Evolutionary conservation across 1,284 basidiomycete species (phyloP).

Genomic region (Coniferiporia sulphurascens): DNA sequence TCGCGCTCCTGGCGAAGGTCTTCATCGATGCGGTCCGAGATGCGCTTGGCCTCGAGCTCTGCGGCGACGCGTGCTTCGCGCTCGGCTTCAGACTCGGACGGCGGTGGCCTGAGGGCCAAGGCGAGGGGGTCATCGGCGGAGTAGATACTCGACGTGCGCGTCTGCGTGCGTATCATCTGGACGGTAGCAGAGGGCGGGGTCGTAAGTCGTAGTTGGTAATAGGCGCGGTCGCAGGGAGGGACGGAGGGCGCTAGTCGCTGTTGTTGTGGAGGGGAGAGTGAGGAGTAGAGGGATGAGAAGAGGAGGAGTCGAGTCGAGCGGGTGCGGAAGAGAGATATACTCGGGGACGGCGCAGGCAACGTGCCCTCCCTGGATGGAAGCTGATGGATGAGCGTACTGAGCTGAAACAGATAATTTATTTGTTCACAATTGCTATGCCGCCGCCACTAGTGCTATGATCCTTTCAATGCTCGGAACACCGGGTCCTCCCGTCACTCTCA

Average conservation of each 20-base stretch:
- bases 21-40: slow-evolving; percentile 78
- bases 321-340: slow-evolving; percentile 25
- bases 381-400: no score
- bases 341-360: background rate
- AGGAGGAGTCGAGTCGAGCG: slow-evolving; percentile 21
- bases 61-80: slow-evolving; percentile 50
- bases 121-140: slow-evolving; percentile 71
- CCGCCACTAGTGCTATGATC: no score
- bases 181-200: no score
- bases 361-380: no score
- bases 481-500: background rate
- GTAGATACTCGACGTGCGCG: slow-evolving; percentile 39
- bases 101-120: slow-evolving; percentile 59
- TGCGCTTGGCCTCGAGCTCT: slow-evolving; percentile 67
- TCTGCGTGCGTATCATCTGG: slow-evolving; percentile 48
- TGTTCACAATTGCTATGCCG: no score
- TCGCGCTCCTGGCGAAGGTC: slow-evolving; percentile 66
- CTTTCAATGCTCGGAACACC: no score
- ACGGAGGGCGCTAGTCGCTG: no score
- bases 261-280: background rate
- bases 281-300: slow-evolving; percentile 20
- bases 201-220: slow-evolving; percentile 19
- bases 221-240: slow-evolving; percentile 31
- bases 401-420: no score
- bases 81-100: slow-evolving; percentile 61